Base-by-base conservation (phyloP, 129 eudicot species). In the Flaveria trinervia region DNA sequence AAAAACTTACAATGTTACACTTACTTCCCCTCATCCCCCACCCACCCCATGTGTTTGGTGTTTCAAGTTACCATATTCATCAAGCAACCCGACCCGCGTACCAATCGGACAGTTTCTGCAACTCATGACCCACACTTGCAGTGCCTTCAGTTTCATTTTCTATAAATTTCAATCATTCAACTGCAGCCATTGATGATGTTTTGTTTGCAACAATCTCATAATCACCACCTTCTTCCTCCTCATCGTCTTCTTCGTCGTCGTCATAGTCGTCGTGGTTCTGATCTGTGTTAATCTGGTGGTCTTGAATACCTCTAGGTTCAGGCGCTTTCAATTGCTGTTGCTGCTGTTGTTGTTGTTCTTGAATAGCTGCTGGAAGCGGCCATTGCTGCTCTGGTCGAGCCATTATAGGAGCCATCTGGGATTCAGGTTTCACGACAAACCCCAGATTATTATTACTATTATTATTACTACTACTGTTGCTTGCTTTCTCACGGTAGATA, bases 351-450 rank as follows among this genome's bases (percentile, higher is more conserved):
- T 62, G 68, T 0, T 79, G 75, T 1, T 66, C 67, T 68, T 72
- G 73, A 33, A 50, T 77, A 3, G 16, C 71, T 14, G 80, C 73
- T 9, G 83, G 86, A 5, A 76, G 71, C 0, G 93, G 97, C 97
- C 97, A 92, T 61, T 92, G 96, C 50, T 90, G 96, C 56, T 92
- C 90, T 7, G 98, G 94, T 20, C 80, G 82, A 3, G 84, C 96
- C 96, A 86, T 88, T 39, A 88, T 86, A 0, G 98, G 96, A 18
- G 72, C 79, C 80, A 76, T 36, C 22, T 83, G 80, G 65, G 78
- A 74, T 51, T 78, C 90, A 1, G 89, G 87, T 68, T 85, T 85
- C 4, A 77, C 10, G 1, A 7, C 16, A 30, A 72, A 66, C 39
- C 67, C 73, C 81, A 0, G 79, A 64, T 18, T 18, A 18, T 8